A percentile compares a stretch with the other conserved stretches of the same genome.
Conservation (phyloP, 768 basidiomycete species). For the Boletus fagicola region DNA sequence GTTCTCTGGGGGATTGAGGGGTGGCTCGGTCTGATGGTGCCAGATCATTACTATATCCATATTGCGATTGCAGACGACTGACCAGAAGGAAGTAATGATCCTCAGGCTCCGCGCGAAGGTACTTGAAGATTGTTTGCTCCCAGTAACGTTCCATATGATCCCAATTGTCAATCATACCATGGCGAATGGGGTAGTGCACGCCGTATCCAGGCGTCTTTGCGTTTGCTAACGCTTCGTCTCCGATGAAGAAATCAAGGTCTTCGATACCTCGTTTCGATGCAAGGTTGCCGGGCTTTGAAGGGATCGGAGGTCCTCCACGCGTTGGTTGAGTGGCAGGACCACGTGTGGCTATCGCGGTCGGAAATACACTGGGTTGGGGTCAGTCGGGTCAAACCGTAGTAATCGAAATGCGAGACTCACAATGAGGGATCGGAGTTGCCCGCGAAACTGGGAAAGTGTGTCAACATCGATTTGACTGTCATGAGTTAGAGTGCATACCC, state of each 20-base stretch:
- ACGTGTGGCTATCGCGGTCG: slow-evolving; percentile 91
- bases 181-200: slow-evolving; percentile 93
- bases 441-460: slow-evolving; percentile 65
- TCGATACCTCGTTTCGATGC: slow-evolving; percentile 97
- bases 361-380: slow-evolving; percentile 71
- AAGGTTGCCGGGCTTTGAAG: slow-evolving; percentile 84
- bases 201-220: slow-evolving; percentile 93
- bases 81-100: slow-evolving; percentile 98
- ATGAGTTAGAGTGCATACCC: slow-evolving; percentile 53
- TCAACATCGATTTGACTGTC: slow-evolving; percentile 9
- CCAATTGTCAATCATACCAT: slow-evolving; percentile 98
- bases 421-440: slow-evolving; percentile 99
- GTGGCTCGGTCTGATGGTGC: slow-evolving; percentile 87
- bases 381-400: slow-evolving; percentile 4
- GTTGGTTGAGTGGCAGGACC: slow-evolving; percentile 59
- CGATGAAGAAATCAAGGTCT: slow-evolving; percentile 99
- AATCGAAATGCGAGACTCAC: slow-evolving; percentile 45
- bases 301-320: slow-evolving; percentile 73
- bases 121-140: slow-evolving; percentile 99
- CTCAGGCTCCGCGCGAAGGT: slow-evolving; percentile 96
- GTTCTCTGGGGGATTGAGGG: slow-evolving; percentile 97
- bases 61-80: slow-evolving; percentile 32
- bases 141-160: slow-evolving; percentile 99
- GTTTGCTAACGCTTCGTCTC: slow-evolving; percentile 95
- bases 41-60: neutral